phyloP scores from a whole-genome alignment of 768 basidiomycete species.

The Boletus edulis region DNA sequence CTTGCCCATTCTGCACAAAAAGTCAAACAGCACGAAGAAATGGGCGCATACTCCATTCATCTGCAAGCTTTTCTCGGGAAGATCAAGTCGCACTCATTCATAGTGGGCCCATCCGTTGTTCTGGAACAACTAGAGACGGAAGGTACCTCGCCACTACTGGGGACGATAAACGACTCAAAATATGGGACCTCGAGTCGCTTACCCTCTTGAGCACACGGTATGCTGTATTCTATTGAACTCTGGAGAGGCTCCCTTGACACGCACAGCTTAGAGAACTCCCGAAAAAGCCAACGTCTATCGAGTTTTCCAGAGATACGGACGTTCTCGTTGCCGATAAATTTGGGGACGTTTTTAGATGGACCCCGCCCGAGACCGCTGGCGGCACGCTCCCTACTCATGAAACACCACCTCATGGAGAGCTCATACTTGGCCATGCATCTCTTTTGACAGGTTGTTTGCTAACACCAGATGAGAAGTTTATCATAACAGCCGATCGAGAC shows the following conservation, averaged over 20 bases:
- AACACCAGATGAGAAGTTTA: conserved; percentile 61
- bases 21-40: conserved; percentile 38
- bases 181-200: conserved; percentile 65
- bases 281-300: conserved; percentile 75
- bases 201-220: conserved; percentile 63
- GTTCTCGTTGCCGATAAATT: conserved; percentile 92
- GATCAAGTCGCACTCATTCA: conserved; percentile 36
- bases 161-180: conserved; percentile 79
- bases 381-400: conserved; percentile 55
- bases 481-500: conserved; percentile 91
- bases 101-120: conserved; percentile 59
- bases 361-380: conserved; percentile 7
- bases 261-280: conserved; percentile 60
- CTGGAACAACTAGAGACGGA: conserved; percentile 45
- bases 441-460: conserved; percentile 75
- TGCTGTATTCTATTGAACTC: neutral
- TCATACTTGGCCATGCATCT: conserved; percentile 87
- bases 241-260: neutral
- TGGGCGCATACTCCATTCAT: conserved; percentile 49
- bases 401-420: conserved; percentile 64
- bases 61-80: conserved; percentile 31
- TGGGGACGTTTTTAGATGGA: conserved; percentile 86
- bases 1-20: neutral
- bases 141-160: conserved; percentile 58
- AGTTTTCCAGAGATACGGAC: conserved; percentile 58